Evolutionary conservation across 2,329 filamentous ascomycete species (phyloP).

Genomic region (Elsinoe australis): DNA sequence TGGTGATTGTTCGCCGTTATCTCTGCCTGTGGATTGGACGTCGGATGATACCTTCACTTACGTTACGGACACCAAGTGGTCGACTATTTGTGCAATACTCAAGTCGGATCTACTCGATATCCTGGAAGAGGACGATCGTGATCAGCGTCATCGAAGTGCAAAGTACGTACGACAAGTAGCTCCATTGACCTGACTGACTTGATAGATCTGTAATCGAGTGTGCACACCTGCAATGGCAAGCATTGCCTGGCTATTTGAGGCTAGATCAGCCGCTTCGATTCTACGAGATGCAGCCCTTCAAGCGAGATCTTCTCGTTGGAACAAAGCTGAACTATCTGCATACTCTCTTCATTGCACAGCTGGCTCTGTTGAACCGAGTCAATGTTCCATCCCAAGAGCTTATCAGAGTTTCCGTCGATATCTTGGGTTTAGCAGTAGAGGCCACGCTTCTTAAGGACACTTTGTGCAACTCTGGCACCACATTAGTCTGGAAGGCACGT

Average conservation of each 20-base stretch:
- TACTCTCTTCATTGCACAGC: slow-evolving; percentile 28
- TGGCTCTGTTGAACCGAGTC: slow-evolving; percentile 22
- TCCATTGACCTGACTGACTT: slow-evolving; percentile 5
- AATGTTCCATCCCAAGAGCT: slow-evolving; percentile 25
- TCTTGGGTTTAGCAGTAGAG: slow-evolving; percentile 29
- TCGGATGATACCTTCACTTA: slow-evolving; percentile 24
- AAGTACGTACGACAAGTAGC: slow-evolving; percentile 18
- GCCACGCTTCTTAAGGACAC: slow-evolving; percentile 27
- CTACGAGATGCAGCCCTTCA: slow-evolving; percentile 21
- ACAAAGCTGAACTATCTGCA: slow-evolving; percentile 31
- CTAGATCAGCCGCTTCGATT: slow-evolving; percentile 20
- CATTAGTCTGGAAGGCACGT: slow-evolving; percentile 32
- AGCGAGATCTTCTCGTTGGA: slow-evolving; percentile 31
- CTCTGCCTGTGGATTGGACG: not conserved
- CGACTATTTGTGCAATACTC: slow-evolving; percentile 27
- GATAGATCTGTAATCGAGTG: slow-evolving; percentile 21
- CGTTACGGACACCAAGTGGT: slow-evolving; percentile 27
- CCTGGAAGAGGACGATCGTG: slow-evolving; percentile 21
- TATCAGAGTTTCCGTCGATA: slow-evolving; percentile 25
- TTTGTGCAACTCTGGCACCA: slow-evolving; percentile 31
- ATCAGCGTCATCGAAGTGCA: slow-evolving; percentile 17
- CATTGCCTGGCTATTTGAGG: slow-evolving; percentile 26
- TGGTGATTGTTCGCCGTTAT: not conserved
- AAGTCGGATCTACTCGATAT: slow-evolving; percentile 33
- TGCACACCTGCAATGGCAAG: slow-evolving; percentile 24